A percentile compares a stretch with the other conserved stretches of the same genome.
phyloP scores from a whole-genome alignment of 83 land plant species.

The Thuja plicata region DNA sequence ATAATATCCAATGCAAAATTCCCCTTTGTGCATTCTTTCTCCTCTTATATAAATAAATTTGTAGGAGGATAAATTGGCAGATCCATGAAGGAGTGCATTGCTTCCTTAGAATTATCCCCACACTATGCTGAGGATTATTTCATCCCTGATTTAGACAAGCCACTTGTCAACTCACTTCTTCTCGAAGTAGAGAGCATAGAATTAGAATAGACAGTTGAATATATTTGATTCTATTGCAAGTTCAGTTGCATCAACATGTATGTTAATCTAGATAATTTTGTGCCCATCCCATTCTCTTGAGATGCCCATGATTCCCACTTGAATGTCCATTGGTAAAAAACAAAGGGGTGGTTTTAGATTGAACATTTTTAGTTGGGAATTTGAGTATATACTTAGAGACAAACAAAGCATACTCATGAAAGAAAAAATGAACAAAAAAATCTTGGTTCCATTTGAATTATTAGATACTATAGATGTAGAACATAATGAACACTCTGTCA shows the following conservation, averaged over 20 bases:
- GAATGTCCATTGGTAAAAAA: background rate
- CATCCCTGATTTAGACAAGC: background rate
- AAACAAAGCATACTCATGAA: background rate
- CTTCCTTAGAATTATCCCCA: background rate
- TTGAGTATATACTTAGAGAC: background rate
- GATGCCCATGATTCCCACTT: background rate
- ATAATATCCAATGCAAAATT: background rate
- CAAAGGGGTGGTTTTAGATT: background rate
- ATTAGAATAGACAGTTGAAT: background rate
- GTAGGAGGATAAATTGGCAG: background rate
- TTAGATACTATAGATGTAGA: background rate
- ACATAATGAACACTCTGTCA: background rate
- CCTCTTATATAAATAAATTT: background rate
- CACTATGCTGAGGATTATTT: too few species aligned
- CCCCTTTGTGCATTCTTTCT: background rate
- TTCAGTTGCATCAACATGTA: background rate
- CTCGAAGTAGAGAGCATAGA: background rate
- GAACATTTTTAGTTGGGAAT: background rate
- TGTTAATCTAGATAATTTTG: background rate
- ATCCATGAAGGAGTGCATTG: background rate
- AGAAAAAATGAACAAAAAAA: background rate
- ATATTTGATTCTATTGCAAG: background rate
- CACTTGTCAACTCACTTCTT: background rate
- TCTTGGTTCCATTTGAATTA: background rate
- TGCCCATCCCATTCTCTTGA: background rate